Evolutionary conservation across 305 asterid genomes (phyloP).

Genomic region (Andrographis paniculata): DNA sequence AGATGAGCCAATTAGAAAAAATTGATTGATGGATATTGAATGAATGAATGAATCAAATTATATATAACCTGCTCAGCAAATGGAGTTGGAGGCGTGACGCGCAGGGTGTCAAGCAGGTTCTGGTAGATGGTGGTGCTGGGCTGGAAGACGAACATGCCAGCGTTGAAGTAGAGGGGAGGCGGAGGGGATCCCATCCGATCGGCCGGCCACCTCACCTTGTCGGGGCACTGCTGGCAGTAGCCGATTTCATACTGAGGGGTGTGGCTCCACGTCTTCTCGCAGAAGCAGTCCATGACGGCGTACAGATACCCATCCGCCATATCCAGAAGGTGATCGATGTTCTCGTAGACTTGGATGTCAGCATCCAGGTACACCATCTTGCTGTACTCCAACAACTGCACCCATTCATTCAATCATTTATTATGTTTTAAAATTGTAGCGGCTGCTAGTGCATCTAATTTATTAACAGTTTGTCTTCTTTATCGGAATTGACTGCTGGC

Average conservation of each 20-base stretch:
- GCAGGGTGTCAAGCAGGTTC: conserved; percentile 24
- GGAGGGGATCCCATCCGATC: conserved; percentile 11
- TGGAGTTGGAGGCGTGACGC: conserved; percentile 29
- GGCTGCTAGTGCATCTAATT: too few relatives aligned
- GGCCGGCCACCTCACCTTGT: conserved; percentile 16
- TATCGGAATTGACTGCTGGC: too few relatives aligned
- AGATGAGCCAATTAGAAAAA: too few relatives aligned
- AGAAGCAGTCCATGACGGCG: conserved; percentile 1
- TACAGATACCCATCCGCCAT: not conserved
- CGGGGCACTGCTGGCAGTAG: conserved; percentile 16
- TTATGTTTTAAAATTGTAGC: too few relatives aligned
- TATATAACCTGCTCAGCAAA: conserved; percentile 29
- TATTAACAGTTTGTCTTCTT: too few relatives aligned
- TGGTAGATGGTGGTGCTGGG: conserved; percentile 25
- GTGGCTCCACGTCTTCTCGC: conserved; percentile 2
- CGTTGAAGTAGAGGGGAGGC: conserved; percentile 35
- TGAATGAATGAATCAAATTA: not conserved
- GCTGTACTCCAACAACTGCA: conserved; percentile 1
- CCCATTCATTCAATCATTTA: too few relatives aligned
- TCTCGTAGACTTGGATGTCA: not conserved
- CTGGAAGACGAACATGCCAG: conserved; percentile 33
- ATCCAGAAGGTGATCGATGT: not conserved
- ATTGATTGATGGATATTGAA: not conserved
- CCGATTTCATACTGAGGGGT: not conserved
- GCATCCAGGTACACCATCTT: conserved; percentile 4